phyloP scores from a whole-genome alignment of 441 rosid species.

The Capsella rubella region DNA sequence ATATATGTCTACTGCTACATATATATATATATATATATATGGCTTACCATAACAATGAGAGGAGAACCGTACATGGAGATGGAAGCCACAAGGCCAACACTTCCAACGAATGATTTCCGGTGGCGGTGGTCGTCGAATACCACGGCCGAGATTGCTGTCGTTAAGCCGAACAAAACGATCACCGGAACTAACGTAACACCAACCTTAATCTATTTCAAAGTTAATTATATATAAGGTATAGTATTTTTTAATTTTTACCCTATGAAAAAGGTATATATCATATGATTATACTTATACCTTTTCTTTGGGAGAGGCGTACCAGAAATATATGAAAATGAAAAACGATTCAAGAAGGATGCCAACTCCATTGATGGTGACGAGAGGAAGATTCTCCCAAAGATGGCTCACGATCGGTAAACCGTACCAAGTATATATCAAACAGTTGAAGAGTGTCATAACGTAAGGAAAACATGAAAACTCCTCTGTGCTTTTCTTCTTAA shows the following conservation, averaged over 20 bases:
- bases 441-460: constrained; percentile 62
- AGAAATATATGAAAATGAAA: constrained; percentile 66
- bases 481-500: constrained; percentile 74
- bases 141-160: constrained; percentile 51
- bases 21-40: neutral
- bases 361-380: constrained; percentile 72
- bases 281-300: constrained; percentile 57
- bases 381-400: constrained; percentile 78
- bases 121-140: constrained; percentile 63
- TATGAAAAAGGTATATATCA: neutral
- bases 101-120: constrained; percentile 68
- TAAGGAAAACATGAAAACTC: constrained; percentile 85
- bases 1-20: neutral
- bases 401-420: constrained; percentile 83
- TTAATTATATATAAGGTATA: neutral
- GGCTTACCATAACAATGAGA: constrained; percentile 71
- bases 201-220: constrained; percentile 61
- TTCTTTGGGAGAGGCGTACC: constrained; percentile 56
- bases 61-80: constrained; percentile 84
- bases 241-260: neutral
- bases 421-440: constrained; percentile 83
- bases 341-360: constrained; percentile 80
- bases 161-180: constrained; percentile 45
- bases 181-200: constrained; percentile 47
- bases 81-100: constrained; percentile 67